phyloP scores from a whole-genome alignment of 2,329 filamentous ascomycete genomes.

The Canariomyces notabilis region DNA sequence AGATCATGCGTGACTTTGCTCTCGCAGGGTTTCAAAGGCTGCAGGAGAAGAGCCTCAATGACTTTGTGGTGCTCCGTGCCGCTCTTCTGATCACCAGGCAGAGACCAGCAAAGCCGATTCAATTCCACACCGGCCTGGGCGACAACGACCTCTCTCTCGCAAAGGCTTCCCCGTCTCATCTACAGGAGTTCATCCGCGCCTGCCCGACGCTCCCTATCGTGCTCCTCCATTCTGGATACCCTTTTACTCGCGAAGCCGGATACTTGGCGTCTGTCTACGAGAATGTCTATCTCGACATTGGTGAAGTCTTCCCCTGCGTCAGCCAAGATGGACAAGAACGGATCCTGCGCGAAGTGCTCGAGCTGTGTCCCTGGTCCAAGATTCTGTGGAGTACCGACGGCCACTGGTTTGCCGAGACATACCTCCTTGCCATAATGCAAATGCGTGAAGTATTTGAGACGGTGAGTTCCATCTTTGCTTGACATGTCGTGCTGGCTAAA shows the following conservation, averaged over 20 bases:
- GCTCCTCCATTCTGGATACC: constrained; percentile 75
- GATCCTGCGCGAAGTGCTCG: constrained; percentile 66
- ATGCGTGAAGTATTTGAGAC: constrained; percentile 65
- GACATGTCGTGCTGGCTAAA: neutral
- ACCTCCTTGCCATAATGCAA: constrained; percentile 65
- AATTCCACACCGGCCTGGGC: constrained; percentile 79
- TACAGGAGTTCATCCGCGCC: constrained; percentile 67
- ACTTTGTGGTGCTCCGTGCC: constrained; percentile 61
- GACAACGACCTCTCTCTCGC: constrained; percentile 71
- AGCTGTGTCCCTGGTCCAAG: constrained; percentile 70
- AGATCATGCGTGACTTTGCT: constrained; percentile 32
- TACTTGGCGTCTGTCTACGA: constrained; percentile 73
- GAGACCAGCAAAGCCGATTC: constrained; percentile 64
- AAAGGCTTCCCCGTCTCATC: constrained; percentile 66
- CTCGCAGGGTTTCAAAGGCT: constrained; percentile 45
- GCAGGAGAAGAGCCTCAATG: constrained; percentile 61
- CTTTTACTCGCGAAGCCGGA: constrained; percentile 71
- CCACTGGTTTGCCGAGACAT: constrained; percentile 75
- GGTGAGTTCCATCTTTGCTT: constrained; percentile 36
- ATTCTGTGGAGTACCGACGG: constrained; percentile 77
- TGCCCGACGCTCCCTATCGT: constrained; percentile 70
- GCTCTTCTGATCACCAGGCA: constrained; percentile 52
- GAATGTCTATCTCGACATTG: constrained; percentile 79
- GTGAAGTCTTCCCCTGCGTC: constrained; percentile 74
- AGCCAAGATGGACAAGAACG: constrained; percentile 70